These are phyloP conservation scores for Neckera pumila DNA, from an alignment of 225 moss, liverwort and hornwort species.

Conservation along the genomic window DNA sequence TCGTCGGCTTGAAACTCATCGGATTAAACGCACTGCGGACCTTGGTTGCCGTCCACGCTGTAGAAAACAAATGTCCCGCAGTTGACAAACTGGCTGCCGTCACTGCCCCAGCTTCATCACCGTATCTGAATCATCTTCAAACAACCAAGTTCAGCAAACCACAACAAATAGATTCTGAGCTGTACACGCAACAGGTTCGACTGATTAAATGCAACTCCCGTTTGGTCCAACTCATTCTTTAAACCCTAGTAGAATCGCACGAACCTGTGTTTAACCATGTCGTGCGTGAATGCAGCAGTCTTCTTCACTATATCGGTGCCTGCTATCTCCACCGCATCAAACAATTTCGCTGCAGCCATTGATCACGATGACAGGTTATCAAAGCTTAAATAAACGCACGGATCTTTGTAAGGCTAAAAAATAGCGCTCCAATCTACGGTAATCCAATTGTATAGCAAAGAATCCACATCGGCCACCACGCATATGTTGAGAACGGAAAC, in stretches of 20 bases:
- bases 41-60: constrained; percentile 41
- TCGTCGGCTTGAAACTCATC: constrained; percentile 8
- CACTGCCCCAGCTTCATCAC: constrained; percentile 24
- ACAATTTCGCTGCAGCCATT: constrained; percentile 52
- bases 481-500: not conserved
- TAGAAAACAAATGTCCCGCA: constrained; percentile 38
- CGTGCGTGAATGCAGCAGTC: constrained; percentile 31
- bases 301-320: constrained; percentile 45
- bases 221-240: not conserved
- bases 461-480: not conserved
- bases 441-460: not conserved
- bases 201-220: not conserved
- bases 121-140: constrained; percentile 15
- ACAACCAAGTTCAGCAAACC: not conserved
- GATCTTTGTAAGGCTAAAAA: not conserved
- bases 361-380: not conserved
- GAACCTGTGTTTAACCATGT: constrained; percentile 55
- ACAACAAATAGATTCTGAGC: not conserved
- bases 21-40: constrained; percentile 44
- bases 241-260: not conserved
- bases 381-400: not conserved
- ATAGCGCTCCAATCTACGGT: not conserved
- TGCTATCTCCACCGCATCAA: constrained; percentile 74
- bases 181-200: not conserved
- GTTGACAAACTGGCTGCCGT: constrained; percentile 24